Evolutionary conservation across 2,329 filamentous ascomycete genomes (phyloP), one percentile per base, ranked within the genome.

Genomic region (Xylaria arbuscula): DNA sequence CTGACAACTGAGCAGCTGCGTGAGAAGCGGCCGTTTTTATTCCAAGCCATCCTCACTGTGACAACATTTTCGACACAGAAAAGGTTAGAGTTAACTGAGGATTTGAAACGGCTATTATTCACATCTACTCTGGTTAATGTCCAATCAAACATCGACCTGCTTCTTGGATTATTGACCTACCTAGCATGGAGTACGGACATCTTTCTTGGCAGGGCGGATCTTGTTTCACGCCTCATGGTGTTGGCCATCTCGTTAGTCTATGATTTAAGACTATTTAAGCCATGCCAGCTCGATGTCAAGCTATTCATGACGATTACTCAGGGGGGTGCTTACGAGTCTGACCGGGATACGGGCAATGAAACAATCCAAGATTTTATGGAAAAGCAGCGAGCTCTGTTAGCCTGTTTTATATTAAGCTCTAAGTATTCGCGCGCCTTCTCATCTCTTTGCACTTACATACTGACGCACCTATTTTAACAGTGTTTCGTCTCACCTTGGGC

Each of bases 171-270:
- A 19, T 69, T 82, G n/a, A 79, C 76, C 0, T 82, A 79, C 64
- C 61, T 81, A 38, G 72, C 78, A 56, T 81, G 80, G 80, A 79
- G 79, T 64, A 78, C 74, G 22, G 78, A 81, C 36, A 62, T 73
- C 10, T 78, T 80, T 58, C 77, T 79, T n/a, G 75, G 74, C 11
- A 67, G 73, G 45, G 71, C 75, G 63, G 72, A 75, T 62, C 74
- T 74, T 28, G 19, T 80, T 1, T 80, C 79, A 38, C 77, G 78
- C 10, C 72, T 82, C 13, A 80, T 79, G 74, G 76, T 76, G 77
- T 72, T 79, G 19, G 79, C 79, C 17, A 78, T 80, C 11, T 81
- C 80, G 13, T 54, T 82, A 8, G 77, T 78, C 22, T 76, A 77
- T 70, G 80, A 82, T 67, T 66, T 82, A 54, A 76, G 77, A 9